These are phyloP conservation scores for Trichophyton verrucosum DNA, from an alignment of 2,329 filamentous ascomycete genomes.

Conservation along the genomic window DNA sequence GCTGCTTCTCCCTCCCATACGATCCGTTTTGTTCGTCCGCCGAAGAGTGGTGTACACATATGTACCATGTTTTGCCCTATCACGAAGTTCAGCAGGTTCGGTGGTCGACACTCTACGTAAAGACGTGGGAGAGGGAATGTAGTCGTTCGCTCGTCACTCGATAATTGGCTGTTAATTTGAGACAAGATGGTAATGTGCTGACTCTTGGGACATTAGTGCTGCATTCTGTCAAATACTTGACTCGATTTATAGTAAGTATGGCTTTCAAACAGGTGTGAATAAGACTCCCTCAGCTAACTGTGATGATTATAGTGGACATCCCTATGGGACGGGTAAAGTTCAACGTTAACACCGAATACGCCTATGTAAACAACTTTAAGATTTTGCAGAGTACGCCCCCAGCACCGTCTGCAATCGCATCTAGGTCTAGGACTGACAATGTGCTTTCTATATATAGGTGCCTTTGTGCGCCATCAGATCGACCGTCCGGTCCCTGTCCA, in stretches of 20 bases:
- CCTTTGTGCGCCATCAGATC: conserved; percentile 73
- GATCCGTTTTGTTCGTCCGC: not conserved
- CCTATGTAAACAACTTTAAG: conserved; percentile 98
- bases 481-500: conserved; percentile 86
- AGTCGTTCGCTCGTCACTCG: not conserved
- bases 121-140: not conserved
- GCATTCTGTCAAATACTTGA: conserved; percentile 96
- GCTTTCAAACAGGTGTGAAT: not conserved
- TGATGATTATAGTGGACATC: conserved; percentile 52
- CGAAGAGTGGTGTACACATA: not conserved
- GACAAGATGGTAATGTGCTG: not conserved
- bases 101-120: not conserved
- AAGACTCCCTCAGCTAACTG: not conserved
- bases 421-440: not conserved
- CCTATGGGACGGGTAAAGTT: conserved; percentile 97
- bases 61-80: not conserved
- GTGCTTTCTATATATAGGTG: conserved; percentile 37
- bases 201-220: conserved; percentile 47
- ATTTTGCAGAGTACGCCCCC: conserved; percentile 71
- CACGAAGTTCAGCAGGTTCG: not conserved
- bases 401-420: not conserved
- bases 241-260: conserved; percentile 68
- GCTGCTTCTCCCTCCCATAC: not conserved
- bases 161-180: not conserved
- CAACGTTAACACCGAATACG: conserved; percentile 93